Evolutionary conservation across 495 filamentous ascomycete genomes (phyloP).

Genomic region (Rostrohypoxylon terebratum): DNA sequence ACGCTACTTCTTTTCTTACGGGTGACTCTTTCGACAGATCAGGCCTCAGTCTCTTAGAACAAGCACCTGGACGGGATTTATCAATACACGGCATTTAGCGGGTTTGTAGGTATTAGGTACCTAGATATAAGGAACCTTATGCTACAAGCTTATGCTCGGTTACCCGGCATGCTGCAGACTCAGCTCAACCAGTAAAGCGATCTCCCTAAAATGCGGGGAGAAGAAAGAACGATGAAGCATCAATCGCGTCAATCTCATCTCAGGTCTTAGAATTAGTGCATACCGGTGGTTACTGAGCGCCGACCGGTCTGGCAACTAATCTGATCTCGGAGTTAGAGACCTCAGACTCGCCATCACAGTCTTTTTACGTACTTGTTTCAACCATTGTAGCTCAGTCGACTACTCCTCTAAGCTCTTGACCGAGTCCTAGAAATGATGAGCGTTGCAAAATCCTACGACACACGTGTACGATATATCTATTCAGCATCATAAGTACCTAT

Average conservation of each 20-base stretch:
- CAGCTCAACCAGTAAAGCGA: conserved; percentile 25
- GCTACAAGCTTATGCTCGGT: conserved; percentile 15
- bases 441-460: background rate
- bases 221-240: background rate
- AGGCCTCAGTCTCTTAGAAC: too few species aligned
- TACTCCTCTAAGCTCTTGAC: background rate
- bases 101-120: background rate
- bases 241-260: background rate
- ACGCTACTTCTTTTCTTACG: too few species aligned
- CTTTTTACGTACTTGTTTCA: background rate
- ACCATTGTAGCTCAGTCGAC: background rate
- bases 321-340: conserved; percentile 27
- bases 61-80: too few species aligned
- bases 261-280: conserved; percentile 10
- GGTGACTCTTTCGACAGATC: too few species aligned
- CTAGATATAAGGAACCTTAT: conserved; percentile 2
- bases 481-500: background rate
- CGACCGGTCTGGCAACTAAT: conserved; percentile 21
- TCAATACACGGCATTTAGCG: background rate
- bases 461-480: conserved; percentile 1
- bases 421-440: background rate
- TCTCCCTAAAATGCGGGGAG: conserved; percentile 32
- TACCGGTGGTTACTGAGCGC: background rate
- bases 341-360: conserved; percentile 7
- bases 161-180: conserved; percentile 17